Evolutionary conservation across 2,329 filamentous ascomycete species (phyloP), one percentile per base, ranked within the genome.

Genomic region (Venturia carpophila): DNA sequence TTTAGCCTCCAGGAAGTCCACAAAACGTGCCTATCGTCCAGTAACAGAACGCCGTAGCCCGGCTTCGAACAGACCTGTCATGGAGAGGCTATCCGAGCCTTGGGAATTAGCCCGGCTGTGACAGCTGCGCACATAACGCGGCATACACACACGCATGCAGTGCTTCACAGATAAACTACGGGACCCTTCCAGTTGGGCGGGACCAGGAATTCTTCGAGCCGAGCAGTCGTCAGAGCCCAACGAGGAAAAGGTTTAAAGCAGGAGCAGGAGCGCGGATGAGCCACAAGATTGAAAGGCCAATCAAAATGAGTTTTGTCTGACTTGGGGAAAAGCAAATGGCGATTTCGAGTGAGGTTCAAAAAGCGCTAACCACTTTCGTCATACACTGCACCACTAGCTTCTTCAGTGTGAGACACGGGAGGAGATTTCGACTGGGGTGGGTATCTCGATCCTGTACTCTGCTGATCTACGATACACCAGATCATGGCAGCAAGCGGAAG

Each of bases 331-430:
- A 24, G 5, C 19, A 24, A 21, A 21, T 24, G 45, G 7, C 9
- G 45, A 11, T 24, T n/a, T 49, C 3, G 21, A 24, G 9, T 2
- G 2, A 15, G 6, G 9, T 24, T 24, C 21, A 1, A 3, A 49
- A 3, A 9, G 2, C n/a, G 10, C n/a, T 24, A 49, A 49, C 45
- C n/a, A n/a, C n/a, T 24, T 49, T 24, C 21, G 45, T 49, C n/a
- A 21, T 11, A 21, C n/a, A 49, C 7, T 49, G 45, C 45, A 49
- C 45, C 45, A 49, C 10, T 49, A 24, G 45, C 45, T 49, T 49
- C 45, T n/a, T 49, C 45, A 49, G 45, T 24, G 45, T 49, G 24
- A 49, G 45, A 49, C 45, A 49, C 45, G 45, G 45, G n/a, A 19
- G 9, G n/a, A 24, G 45, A 49, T 9, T 24, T 49, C 19, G 45